Percentiles rank a stretch among this genome's conserved stretches.
phyloP scores from a whole-genome alignment of 2,329 filamentous ascomycete genomes.

The Colletotrichum theobromicola region DNA sequence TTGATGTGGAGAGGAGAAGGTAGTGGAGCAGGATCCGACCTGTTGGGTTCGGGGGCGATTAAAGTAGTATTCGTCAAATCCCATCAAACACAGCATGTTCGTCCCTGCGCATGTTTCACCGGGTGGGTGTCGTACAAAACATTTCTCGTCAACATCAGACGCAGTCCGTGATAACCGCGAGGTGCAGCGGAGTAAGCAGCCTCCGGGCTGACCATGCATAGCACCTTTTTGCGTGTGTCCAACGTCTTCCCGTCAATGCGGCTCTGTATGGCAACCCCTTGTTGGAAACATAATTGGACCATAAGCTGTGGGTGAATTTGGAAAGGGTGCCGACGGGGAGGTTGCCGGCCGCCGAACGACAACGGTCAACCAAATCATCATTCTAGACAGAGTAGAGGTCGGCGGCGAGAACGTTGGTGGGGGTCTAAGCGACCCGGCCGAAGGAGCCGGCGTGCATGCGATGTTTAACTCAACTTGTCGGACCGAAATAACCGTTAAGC shows the following conservation, averaged over 20 bases:
- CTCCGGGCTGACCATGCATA: background rate
- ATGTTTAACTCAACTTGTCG: background rate
- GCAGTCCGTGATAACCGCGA: background rate
- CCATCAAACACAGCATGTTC: background rate
- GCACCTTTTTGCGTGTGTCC: background rate
- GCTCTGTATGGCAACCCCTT: background rate
- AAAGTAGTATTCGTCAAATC: background rate
- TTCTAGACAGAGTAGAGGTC: background rate
- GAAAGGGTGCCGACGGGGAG: background rate
- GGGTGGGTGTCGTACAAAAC: background rate
- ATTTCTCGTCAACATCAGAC: background rate
- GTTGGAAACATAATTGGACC: background rate
- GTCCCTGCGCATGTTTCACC: background rate
- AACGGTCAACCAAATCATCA: background rate
- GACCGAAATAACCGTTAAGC: background rate
- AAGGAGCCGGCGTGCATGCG: background rate
- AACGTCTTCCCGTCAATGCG: background rate
- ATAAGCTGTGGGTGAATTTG: rapidly evolving
- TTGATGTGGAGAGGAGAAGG: background rate
- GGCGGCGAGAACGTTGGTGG: background rate
- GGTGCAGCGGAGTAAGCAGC: background rate
- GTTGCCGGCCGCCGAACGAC: background rate
- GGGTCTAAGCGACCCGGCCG: background rate
- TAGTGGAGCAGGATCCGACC: background rate
- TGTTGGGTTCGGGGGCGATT: background rate